Evolutionary conservation across 176 grass and related monocot species (phyloP), one percentile per base, ranked within the genome.

Genomic region (Eleusine indica): DNA sequence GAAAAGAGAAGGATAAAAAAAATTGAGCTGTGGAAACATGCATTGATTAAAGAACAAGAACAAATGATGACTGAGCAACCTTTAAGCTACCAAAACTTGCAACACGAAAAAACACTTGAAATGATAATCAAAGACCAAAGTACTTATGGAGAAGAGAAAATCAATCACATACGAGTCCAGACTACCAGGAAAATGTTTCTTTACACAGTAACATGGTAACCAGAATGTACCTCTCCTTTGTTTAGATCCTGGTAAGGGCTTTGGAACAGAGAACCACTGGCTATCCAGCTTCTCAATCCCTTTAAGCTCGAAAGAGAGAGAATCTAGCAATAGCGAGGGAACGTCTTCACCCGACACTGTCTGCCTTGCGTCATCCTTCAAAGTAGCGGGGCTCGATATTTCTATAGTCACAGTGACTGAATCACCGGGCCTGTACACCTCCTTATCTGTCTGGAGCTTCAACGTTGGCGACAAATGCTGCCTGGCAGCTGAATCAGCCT

Each of bases 241-340:
- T 79, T 90, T 98, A 43, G 91, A 95, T 51, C 91, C 91, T 61
- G 93, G 91, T 19, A 90, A 77, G 63, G 91, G 89, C 83, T 94
- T 93, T 39, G 76, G 80, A 56, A 89, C 90, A 54, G 96, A 87
- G 80, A 91, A 98, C 93, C 93, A 98, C 65, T 95, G 93, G 11
- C 51, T 90, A 70, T 98, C 96, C 87, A 98, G 75, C 77, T 95
- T 98, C 93, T 98, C 96, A 19, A 98, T 86, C 49, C 96, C 96
- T 82, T 93, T 95, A 28, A 98, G 65, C 71, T 98, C 93, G 25
- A 95, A 98, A 6, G 89, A 88, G 60, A 98, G 74, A 8, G 60
- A 77, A 88, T 93, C 96, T 43, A 98, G 54, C 76, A 98, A 93
- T 22, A 98, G 89, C 1, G 91, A 95, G 19, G 81, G 49, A 22